Conservation (phyloP, 352 stramenopile genomes). For the Globisporangium iwayamae region DNA sequence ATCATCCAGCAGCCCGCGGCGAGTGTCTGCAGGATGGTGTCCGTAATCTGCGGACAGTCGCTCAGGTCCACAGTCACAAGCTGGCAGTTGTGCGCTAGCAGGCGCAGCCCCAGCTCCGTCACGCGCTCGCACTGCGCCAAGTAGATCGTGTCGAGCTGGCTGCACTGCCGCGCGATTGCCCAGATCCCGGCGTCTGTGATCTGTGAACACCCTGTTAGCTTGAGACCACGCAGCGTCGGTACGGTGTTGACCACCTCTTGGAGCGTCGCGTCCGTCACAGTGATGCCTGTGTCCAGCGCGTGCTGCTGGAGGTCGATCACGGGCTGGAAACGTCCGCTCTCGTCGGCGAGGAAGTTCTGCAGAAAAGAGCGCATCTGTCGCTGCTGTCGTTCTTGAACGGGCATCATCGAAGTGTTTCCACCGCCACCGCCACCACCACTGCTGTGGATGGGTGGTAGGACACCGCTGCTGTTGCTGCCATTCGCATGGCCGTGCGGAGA, state of each 20-base stretch:
- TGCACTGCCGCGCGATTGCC: slow-evolving; percentile 78
- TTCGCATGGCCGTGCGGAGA: slow-evolving; percentile 9
- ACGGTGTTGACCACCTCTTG: slow-evolving; percentile 86
- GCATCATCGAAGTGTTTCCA: slow-evolving; percentile 15
- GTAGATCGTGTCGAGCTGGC: slow-evolving; percentile 67
- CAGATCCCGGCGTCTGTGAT: slow-evolving; percentile 90
- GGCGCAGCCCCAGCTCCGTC: slow-evolving; percentile 87
- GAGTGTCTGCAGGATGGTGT: slow-evolving; percentile 79
- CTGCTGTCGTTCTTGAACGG: slow-evolving; percentile 57
- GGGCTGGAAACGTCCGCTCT: slow-evolving; percentile 61
- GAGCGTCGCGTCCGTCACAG: slow-evolving; percentile 87
- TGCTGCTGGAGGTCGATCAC: slow-evolving; percentile 86
- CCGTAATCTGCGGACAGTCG: slow-evolving; percentile 82
- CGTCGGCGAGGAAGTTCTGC: slow-evolving; percentile 87
- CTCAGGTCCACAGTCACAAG: slow-evolving; percentile 82
- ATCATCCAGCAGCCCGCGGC: slow-evolving; percentile 87
- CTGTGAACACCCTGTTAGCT: slow-evolving; percentile 55
- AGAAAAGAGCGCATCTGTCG: slow-evolving; percentile 88
- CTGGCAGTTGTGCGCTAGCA: slow-evolving; percentile 85
- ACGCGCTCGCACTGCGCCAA: slow-evolving; percentile 72
- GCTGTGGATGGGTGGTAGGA: slow-evolving; percentile 25
- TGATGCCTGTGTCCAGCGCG: slow-evolving; percentile 78
- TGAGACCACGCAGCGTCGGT: slow-evolving; percentile 59
- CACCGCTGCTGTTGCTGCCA: neutral
- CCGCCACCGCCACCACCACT: neutral